phyloP scores from a whole-genome alignment of 1,284 basidiomycete species.

The Volvariella volvacea region DNA sequence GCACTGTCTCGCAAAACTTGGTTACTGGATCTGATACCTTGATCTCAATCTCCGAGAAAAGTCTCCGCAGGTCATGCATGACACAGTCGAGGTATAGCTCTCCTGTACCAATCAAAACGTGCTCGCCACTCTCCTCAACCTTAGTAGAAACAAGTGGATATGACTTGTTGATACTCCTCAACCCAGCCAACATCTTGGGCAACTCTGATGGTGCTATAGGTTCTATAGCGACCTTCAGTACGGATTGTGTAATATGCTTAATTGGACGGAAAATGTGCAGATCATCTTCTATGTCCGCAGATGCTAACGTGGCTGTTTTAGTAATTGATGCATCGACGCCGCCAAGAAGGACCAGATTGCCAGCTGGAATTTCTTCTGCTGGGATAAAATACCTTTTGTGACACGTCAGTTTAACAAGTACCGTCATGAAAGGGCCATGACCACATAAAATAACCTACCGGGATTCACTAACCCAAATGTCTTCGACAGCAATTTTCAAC shows the following conservation, averaged over 20 bases:
- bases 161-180: conserved; percentile 96
- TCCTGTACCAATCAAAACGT: conserved; percentile 94
- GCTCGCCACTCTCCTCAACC: conserved; percentile 98
- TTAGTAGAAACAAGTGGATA: conserved; percentile 94
- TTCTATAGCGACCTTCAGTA: conserved; percentile 98
- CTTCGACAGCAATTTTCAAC: conserved; percentile 81
- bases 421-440: background rate
- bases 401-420: conserved; percentile 10
- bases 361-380: conserved; percentile 82
- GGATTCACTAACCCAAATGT: conserved; percentile 86
- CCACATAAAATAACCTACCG: conserved; percentile 40
- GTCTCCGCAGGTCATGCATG: conserved; percentile 88
- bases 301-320: conserved; percentile 90
- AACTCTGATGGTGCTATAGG: conserved; percentile 96
- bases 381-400: conserved; percentile 79
- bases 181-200: conserved; percentile 96
- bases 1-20: conserved; percentile 96
- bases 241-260: conserved; percentile 93
- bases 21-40: conserved; percentile 99
- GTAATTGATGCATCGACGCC: conserved; percentile 93
- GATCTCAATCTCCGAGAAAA: conserved; percentile 99
- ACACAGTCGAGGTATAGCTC: conserved; percentile 97
- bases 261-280: conserved; percentile 93
- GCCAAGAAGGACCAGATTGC: conserved; percentile 88
- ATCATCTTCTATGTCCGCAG: conserved; percentile 70